Base-by-base conservation (phyloP, 306 rosid genomes). In the Potentilla sterilis region DNA sequence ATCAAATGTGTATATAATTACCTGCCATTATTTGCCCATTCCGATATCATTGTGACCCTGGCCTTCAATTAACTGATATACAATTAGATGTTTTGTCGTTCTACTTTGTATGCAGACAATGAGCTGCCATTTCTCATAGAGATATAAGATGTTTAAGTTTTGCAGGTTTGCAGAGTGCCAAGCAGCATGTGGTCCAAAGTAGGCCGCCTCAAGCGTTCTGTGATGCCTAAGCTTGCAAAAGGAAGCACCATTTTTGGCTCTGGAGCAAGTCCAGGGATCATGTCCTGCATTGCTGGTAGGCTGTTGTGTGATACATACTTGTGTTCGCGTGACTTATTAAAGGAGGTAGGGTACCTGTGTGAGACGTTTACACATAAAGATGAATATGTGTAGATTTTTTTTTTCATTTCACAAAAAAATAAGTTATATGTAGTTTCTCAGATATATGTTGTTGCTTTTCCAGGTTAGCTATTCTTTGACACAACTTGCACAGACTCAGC, bases 381-480 rank as follows among this genome's bases (percentile, higher is more conserved):
- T 72, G 74, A 34, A 58, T 52, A 52, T 21, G 18, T 3, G 35
- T 24, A 19, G 22, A 6, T 51, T 7, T 19, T 19, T 51, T 51
- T 51, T 18, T 18, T 5, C 57, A 15, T 0, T 18, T 52, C 24
- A 48, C n/a, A 6, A 19, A n/a, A 52, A 18, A n/a, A 6, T 0
- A 7, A 6, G 55, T 86, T 70, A 62, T 49, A 11, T 16, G 40
- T 35, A 43, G 44, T 7, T 52, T 44, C 59, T 77, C 58, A 76
- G 71, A 32, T 21, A 41, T 52, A 40, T 55, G 83, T 75, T 79
- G 16, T 78, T 82, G 66, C 40, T 63, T 75, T 86, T 89, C 24
- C 91, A 92, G 99, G 96, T 95, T 72, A 95, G 97, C 82, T 95
- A 92, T 83, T 86, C 97, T 62, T 82, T 95, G 85, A 90, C 93